Base-by-base conservation (phyloP, 2,329 filamentous ascomycete species). In the Pseudocercospora ulei region DNA sequence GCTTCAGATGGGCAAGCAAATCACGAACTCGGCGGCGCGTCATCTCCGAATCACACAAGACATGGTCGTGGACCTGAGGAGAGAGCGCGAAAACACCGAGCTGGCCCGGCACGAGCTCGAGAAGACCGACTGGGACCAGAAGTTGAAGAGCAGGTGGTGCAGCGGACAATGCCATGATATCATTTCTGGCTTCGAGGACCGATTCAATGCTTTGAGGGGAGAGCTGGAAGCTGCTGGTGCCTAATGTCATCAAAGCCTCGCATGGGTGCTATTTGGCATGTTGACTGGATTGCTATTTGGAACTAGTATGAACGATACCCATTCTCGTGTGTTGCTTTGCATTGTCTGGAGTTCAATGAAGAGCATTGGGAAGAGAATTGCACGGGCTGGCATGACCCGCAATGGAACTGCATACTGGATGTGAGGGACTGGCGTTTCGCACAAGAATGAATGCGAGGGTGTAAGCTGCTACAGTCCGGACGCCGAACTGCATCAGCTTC, bases 1-100 rank as follows among this genome's bases (percentile, higher is more conserved):
- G 3, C 70, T 98, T 20, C 88, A 96, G 62, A 94, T 96, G 80
- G 86, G 82, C 19, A 78, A 85, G 7, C 88, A 96, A 62, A 82
- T 83, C 1, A 90, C 84, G 0, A 81, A 78, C 2, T 80, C 81
- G 6, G 90, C 88, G 1, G 78, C 80, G 2, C 71, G 90, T 39
- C 75, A 85, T 28, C 66, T 98, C 35, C 80, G 81, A 51, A 82
- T 77, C 22, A 86, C 84, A 4, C 82, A 80, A 52, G 87, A 93
- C 58, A 75, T 93, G 44, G 80, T 96, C 1, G 75, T 78, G 1
- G 88, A 95, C 53, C 79, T 95, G 67, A 75, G 79, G 48, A 75
- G 76, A 42, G 90, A 96, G 55, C 78, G 84, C 43, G 85, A 94
- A 53, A 69, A 79, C 19, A 75, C 79, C 34, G 85, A 94, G 54